Evolutionary conservation across 1,284 basidiomycete genomes (phyloP).

Genomic region (Phlebopus sp.): DNA sequence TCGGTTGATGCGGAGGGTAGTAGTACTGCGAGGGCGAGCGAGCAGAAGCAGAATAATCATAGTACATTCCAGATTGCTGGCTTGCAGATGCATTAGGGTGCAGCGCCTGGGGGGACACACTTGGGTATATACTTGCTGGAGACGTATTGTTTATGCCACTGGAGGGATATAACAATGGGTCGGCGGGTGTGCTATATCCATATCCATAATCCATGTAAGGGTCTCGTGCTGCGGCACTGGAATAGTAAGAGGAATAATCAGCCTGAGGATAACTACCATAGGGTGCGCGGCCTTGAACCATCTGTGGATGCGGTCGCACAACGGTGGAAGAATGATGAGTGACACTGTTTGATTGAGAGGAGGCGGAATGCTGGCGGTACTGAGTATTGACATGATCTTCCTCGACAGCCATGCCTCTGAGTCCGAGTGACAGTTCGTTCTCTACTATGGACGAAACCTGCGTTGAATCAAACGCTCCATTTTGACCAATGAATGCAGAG

Average conservation of each 20-base stretch:
- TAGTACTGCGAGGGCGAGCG: conserved; percentile 59
- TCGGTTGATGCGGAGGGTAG: conserved; percentile 54
- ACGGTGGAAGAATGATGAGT: conserved; percentile 22
- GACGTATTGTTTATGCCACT: conserved; percentile 40
- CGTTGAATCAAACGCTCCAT: conserved; percentile 41
- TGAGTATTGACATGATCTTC: conserved; percentile 47
- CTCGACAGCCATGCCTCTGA: conserved; percentile 68
- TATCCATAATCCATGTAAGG: conserved; percentile 54
- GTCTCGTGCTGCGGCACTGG: conserved; percentile 42
- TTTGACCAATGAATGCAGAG: conserved; percentile 35
- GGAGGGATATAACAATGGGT: conserved; percentile 51
- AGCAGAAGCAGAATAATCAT: conserved; percentile 51
- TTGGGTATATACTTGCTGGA: conserved; percentile 48
- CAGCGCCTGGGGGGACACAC: conserved; percentile 42
- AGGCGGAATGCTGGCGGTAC: conserved; percentile 27
- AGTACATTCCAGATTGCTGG: conserved; percentile 55
- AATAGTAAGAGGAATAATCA: conserved; percentile 59
- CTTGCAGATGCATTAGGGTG: conserved; percentile 44
- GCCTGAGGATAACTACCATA: conserved; percentile 52
- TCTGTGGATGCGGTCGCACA: conserved; percentile 38
- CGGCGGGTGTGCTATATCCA: conserved; percentile 47
- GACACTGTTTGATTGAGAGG: conserved; percentile 23
- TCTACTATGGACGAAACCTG: conserved; percentile 44
- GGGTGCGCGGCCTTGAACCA: conserved; percentile 44
- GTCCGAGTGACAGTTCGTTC: conserved; percentile 52